Base-by-base conservation (phyloP, 495 filamentous ascomycete species). In the Neurospora hispaniola region DNA sequence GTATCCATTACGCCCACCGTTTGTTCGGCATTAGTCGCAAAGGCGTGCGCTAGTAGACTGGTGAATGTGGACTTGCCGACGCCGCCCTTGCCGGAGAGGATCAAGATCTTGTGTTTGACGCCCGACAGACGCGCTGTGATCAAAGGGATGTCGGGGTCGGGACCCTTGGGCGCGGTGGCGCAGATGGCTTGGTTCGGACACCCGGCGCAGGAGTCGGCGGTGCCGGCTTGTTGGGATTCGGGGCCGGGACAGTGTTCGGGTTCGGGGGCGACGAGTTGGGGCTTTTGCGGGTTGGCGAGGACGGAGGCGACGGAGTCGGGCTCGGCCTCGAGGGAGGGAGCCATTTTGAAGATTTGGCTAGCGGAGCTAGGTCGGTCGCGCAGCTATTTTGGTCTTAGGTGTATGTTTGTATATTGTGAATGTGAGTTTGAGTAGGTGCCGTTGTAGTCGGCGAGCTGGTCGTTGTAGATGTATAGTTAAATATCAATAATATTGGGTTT, bases 161-260 rank as follows among this genome's bases (percentile, higher is more conserved):
- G 95, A 4, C 95, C 96, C 81, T 97, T 98, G 39, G 96, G 96
- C 1, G 94, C 91, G 2, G 94, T 90, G 48, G 95, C 94, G 84
- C 96, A 99, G 75, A 99, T 98, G 16, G 87, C 81, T 86, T 99
- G 94, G 82, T 99, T 99, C 4, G 96, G 96, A 78, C 96, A 99
- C 59, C 93, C 93, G 66, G 90, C 93, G 83, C 96, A 99, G 68
- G 94, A 92, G 80, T 95, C 93, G 70, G 89, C 90, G 83, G 91
- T 87, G 71, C 96, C 96, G 43, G 96, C 96, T 76, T 89, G 81
- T 74, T 93, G 86, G 38, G 93, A 96, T 82, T 97, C 93, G 43
- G 96, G 96, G 3, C 96, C 96, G 41, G 96, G 96, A 78, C 96
- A 99, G 86, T 98, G 94, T 81, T 98, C 93, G 78, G 96, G 96